Evolutionary conservation across 2,329 filamentous ascomycete species (phyloP).

Genomic region (Aureobasidium mangrovei): DNA sequence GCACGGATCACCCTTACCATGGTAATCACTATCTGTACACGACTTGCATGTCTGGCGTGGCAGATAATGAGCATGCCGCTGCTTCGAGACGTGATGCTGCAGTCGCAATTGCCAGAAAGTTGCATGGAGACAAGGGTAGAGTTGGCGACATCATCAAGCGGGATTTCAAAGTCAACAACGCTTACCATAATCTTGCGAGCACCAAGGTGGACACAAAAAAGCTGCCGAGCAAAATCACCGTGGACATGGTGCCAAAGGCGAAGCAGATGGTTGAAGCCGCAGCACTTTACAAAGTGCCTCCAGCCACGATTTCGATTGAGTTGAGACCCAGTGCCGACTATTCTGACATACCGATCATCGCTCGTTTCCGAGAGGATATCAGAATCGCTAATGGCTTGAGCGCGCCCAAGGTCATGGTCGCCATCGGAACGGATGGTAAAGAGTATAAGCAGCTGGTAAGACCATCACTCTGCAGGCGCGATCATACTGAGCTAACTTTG

Average conservation of each 20-base stretch:
- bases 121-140: conserved; percentile 44
- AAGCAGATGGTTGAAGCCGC: not conserved
- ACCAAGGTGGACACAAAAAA: conserved; percentile 36
- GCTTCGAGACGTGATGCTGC: conserved; percentile 67
- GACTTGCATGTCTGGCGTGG: conserved; percentile 53
- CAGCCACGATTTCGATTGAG: conserved; percentile 79
- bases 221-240: conserved; percentile 35
- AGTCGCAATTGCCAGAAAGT: conserved; percentile 53
- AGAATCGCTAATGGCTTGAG: conserved; percentile 84
- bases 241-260: conserved; percentile 49
- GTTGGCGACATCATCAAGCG: conserved; percentile 54
- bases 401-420: conserved; percentile 86
- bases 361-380: conserved; percentile 64
- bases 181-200: conserved; percentile 56
- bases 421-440: conserved; percentile 65
- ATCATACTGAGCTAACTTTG: conserved; percentile 2
- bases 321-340: conserved; percentile 69
- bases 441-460: conserved; percentile 75
- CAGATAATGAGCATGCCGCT: conserved; percentile 62
- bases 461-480: not conserved
- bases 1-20: conserved; percentile 87
- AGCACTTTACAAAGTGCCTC: conserved; percentile 51
- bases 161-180: conserved; percentile 61
- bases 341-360: conserved; percentile 62
- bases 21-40: conserved; percentile 97